Evolutionary conservation across 805 yeast genomes (phyloP).

Genomic region (Metschnikowia baotianmanensis): DNA sequence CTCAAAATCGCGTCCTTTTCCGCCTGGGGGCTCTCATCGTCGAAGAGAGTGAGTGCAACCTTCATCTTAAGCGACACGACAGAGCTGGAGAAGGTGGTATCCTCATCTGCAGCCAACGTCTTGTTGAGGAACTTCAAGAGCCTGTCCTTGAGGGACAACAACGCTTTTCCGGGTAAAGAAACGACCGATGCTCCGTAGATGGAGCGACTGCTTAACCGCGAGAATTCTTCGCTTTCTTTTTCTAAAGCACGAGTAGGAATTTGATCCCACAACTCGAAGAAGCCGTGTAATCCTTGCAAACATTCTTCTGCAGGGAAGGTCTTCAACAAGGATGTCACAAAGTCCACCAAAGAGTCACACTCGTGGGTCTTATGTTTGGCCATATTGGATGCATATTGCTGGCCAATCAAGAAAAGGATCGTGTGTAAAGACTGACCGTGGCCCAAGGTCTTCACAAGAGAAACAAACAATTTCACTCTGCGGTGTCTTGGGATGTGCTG

Average conservation of each 20-base stretch:
- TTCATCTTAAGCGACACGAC: slow-evolving; percentile 45
- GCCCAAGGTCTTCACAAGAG: slow-evolving; percentile 75
- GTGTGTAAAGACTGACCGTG: slow-evolving; percentile 63
- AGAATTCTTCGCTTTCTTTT: slow-evolving; percentile 34
- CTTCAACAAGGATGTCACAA: slow-evolving; percentile 65
- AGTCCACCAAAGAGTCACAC: slow-evolving; percentile 65
- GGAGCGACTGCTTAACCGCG: slow-evolving; percentile 48
- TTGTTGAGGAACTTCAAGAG: slow-evolving; percentile 58
- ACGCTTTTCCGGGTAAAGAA: slow-evolving; percentile 47
- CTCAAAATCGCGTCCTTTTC: slow-evolving; percentile 32
- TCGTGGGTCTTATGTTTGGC: slow-evolving; percentile 62
- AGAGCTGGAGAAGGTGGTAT: slow-evolving; percentile 19
- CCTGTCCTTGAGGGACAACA: slow-evolving; percentile 46
- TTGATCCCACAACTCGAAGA: slow-evolving; percentile 49
- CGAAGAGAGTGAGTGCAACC: slow-evolving; percentile 51
- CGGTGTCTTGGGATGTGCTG: slow-evolving; percentile 96
- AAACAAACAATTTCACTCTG: slow-evolving; percentile 78
- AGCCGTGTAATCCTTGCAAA: slow-evolving; percentile 51
- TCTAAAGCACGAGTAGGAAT: slow-evolving; percentile 45
- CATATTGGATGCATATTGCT: slow-evolving; percentile 58
- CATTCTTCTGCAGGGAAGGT: slow-evolving; percentile 69
- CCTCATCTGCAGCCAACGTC: slow-evolving; percentile 35
- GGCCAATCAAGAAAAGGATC: slow-evolving; percentile 75
- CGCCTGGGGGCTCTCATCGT: slow-evolving; percentile 30
- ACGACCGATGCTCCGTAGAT: slow-evolving; percentile 62